Percentiles rank a stretch among this genome's conserved stretches.
These are phyloP conservation scores for Alternaria conjuncta DNA, from an alignment of 2,329 filamentous ascomycete species.

Conservation along the genomic window DNA sequence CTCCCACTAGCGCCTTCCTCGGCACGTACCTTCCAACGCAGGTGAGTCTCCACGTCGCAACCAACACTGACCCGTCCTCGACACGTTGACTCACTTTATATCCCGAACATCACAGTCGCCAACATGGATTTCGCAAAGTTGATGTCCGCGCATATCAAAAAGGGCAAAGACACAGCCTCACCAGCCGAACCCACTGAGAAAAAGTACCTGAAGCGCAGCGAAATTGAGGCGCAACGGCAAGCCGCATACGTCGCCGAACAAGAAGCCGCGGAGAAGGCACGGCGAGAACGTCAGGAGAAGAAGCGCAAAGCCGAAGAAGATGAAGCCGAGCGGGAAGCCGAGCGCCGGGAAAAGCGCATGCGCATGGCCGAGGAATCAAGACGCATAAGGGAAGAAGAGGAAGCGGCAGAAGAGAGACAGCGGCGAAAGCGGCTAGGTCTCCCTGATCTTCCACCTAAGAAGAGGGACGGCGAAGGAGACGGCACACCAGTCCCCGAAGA, in stretches of 20 bases:
- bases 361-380: conserved; percentile 82
- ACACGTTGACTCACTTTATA: background rate
- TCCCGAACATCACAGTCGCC: background rate
- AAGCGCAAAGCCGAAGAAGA: conserved; percentile 94
- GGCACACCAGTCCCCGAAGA: conserved; percentile 50
- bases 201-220: conserved; percentile 85
- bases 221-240: conserved; percentile 82
- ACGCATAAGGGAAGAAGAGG: conserved; percentile 71
- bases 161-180: conserved; percentile 66
- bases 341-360: conserved; percentile 81
- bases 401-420: conserved; percentile 73
- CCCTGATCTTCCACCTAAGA: conserved; percentile 69
- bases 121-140: conserved; percentile 93
- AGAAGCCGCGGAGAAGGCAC: conserved; percentile 72
- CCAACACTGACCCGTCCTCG: background rate
- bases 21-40: conserved; percentile 11
- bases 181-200: conserved; percentile 42
- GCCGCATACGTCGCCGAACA: conserved; percentile 85
- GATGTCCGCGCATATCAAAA: conserved; percentile 91
- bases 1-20: conserved; percentile 26
- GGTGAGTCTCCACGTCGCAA: conserved; percentile 12
- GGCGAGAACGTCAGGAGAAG: conserved; percentile 70
- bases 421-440: conserved; percentile 79
- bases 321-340: conserved; percentile 70
- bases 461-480: conserved; percentile 54